Evolutionary conservation across 345 rosid species (phyloP).

Genomic region (Brassica carinata): DNA sequence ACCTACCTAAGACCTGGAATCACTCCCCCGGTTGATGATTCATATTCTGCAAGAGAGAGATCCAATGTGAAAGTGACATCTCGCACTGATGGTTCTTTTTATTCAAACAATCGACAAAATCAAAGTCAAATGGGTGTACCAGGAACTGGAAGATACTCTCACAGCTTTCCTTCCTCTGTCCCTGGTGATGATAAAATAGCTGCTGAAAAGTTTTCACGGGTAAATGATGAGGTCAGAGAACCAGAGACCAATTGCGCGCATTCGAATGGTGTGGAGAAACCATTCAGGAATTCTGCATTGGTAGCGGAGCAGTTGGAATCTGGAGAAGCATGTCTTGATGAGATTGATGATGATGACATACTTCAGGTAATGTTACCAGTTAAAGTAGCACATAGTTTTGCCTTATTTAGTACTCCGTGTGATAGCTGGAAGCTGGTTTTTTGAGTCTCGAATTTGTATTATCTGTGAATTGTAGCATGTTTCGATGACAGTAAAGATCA

Average conservation of each 20-base stretch:
- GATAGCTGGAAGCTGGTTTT: background rate
- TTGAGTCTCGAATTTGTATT: background rate
- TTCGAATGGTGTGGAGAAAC: slow-evolving; percentile 38
- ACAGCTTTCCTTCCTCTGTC: slow-evolving; percentile 38
- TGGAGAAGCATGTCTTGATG: slow-evolving; percentile 52
- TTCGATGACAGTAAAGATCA: slow-evolving; percentile 11
- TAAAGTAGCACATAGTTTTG: slow-evolving; percentile 9
- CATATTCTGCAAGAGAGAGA: slow-evolving; percentile 44
- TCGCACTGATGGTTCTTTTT: slow-evolving; percentile 32
- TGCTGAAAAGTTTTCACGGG: slow-evolving; percentile 38
- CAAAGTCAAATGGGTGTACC: slow-evolving; percentile 32
- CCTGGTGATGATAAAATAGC: slow-evolving; percentile 28
- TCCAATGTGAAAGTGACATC: slow-evolving; percentile 42
- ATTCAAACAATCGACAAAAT: slow-evolving; percentile 39
- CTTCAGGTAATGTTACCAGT: slow-evolving; percentile 58
- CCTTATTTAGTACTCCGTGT: background rate
- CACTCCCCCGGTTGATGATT: slow-evolving; percentile 52
- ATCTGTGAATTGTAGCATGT: slow-evolving; percentile 15
- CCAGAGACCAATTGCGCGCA: slow-evolving; percentile 35
- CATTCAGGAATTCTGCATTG: slow-evolving; percentile 39
- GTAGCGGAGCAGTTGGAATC: slow-evolving; percentile 41
- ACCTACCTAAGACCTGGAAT: slow-evolving; percentile 71
- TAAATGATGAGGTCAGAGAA: slow-evolving; percentile 36
- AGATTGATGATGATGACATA: slow-evolving; percentile 81
- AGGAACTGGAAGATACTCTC: slow-evolving; percentile 40